Conservation (phyloP, 208 protist genomes). For the Trypanosoma mega region DNA sequence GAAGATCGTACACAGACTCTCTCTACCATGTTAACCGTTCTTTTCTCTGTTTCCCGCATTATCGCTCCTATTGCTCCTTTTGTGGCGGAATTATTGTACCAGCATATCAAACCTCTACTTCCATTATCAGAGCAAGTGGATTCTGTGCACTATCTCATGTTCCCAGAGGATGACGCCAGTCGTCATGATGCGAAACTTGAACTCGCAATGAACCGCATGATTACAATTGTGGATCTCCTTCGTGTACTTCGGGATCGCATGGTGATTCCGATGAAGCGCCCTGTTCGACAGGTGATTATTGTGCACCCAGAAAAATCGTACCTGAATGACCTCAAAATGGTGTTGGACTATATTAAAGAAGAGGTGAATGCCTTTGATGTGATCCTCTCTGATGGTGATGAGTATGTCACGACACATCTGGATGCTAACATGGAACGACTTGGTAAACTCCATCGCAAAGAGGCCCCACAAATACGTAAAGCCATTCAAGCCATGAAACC, state of each 20-base stretch:
- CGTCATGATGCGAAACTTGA: constrained; percentile 75
- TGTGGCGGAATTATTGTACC: constrained; percentile 98
- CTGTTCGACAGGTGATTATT: constrained; percentile 89
- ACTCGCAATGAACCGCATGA: constrained; percentile 85
- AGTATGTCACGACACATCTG: constrained; percentile 85
- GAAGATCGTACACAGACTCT: constrained; percentile 84
- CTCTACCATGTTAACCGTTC: constrained; percentile 92
- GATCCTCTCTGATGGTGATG: constrained; percentile 51
- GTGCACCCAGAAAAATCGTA: constrained; percentile 78
- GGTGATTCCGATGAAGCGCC: constrained; percentile 91
- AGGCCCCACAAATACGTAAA: constrained; percentile 80
- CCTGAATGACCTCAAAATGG: constrained; percentile 67
- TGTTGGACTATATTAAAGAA: constrained; percentile 89
- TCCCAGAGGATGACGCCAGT: constrained; percentile 79
- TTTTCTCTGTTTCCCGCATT: constrained; percentile 87
- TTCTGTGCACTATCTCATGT: constrained; percentile 94
- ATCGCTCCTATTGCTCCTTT: constrained; percentile 99
- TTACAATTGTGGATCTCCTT: constrained; percentile 93
- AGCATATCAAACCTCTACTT: constrained; percentile 93
- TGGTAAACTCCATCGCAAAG: constrained; percentile 86
- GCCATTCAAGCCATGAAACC: constrained; percentile 69
- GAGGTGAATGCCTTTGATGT: constrained; percentile 93
- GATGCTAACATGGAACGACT: constrained; percentile 90
- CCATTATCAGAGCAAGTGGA: constrained; percentile 77
- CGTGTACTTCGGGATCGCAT: constrained; percentile 94